Conservation (phyloP, 441 rosid genomes). For the Populus trichocarpa region DNA sequence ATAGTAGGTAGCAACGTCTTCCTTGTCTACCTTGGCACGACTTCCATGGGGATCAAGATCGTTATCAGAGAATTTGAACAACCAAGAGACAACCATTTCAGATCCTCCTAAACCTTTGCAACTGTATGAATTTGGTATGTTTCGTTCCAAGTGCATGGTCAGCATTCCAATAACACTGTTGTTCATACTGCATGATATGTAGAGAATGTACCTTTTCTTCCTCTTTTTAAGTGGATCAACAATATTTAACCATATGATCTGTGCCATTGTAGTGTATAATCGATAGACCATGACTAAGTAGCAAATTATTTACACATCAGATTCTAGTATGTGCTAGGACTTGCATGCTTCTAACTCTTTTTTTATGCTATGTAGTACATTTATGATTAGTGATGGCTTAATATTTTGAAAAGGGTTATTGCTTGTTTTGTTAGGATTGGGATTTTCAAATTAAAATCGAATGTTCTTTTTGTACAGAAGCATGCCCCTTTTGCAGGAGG, state of each 20-base stretch:
- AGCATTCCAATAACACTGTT: background rate
- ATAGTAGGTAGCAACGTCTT: conserved; percentile 48
- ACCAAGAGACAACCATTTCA: conserved; percentile 23
- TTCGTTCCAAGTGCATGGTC: background rate
- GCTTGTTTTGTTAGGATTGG: background rate
- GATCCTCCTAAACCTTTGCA: conserved; percentile 50
- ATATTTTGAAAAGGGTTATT: background rate
- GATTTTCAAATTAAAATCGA: conserved; percentile 9
- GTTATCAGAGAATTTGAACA: conserved; percentile 17
- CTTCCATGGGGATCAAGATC: conserved; percentile 79
- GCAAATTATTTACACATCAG: background rate
- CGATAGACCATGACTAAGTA: background rate
- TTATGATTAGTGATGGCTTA: background rate
- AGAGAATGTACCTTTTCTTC: background rate
- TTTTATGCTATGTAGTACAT: background rate
- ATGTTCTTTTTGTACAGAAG: conserved; percentile 50
- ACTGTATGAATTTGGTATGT: conserved; percentile 72
- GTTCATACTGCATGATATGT: background rate
- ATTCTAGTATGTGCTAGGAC: background rate
- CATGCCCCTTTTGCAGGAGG: conserved; percentile 87
- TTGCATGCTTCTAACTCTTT: background rate
- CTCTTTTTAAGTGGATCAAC: conserved; percentile 1
- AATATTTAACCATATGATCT: background rate
- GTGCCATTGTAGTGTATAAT: background rate
- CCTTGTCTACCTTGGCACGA: conserved; percentile 60